Conservation (phyloP, 1,139 yeast species). For the Yamadazyma trypodendri region DNA sequence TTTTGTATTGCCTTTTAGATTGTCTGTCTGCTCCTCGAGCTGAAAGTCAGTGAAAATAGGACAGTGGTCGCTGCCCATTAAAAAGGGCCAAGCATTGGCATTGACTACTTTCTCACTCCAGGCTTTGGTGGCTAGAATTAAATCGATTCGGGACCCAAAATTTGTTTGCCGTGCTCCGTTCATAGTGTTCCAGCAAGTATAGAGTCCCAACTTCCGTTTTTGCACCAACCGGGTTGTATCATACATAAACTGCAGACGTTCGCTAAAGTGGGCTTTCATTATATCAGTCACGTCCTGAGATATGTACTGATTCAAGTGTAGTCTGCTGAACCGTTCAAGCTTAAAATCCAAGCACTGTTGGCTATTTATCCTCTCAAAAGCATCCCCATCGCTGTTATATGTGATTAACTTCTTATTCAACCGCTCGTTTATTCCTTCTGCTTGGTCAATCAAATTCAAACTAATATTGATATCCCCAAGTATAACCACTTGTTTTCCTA, state of each 20-base stretch:
- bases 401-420: constrained; percentile 23
- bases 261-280: constrained; percentile 1
- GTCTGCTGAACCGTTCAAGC: constrained; percentile 40
- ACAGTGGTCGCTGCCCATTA: constrained; percentile 92
- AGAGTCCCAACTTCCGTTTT: constrained; percentile 62
- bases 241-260: constrained; percentile 34
- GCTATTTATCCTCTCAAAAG: constrained; percentile 43
- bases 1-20: constrained; percentile 4
- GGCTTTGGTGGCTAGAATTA: constrained; percentile 50
- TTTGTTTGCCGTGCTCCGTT: constrained; percentile 78
- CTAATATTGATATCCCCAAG: constrained; percentile 89
- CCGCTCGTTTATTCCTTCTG: constrained; percentile 58
- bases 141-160: constrained; percentile 86
- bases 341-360: constrained; percentile 42
- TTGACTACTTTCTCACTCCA: constrained; percentile 32
- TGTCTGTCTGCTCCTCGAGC: neutral
- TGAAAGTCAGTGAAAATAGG: constrained; percentile 75
- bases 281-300: constrained; percentile 11
- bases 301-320: constrained; percentile 41
- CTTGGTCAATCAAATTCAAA: constrained; percentile 78
- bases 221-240: constrained; percentile 67
- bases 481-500: constrained; percentile 68
- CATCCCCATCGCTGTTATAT: constrained; percentile 22
- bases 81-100: constrained; percentile 66
- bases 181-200: constrained; percentile 90